Evolutionary conservation across 1,284 basidiomycete genomes (phyloP), one percentile per base, ranked within the genome.

Genomic region (Marasmius fiardii): DNA sequence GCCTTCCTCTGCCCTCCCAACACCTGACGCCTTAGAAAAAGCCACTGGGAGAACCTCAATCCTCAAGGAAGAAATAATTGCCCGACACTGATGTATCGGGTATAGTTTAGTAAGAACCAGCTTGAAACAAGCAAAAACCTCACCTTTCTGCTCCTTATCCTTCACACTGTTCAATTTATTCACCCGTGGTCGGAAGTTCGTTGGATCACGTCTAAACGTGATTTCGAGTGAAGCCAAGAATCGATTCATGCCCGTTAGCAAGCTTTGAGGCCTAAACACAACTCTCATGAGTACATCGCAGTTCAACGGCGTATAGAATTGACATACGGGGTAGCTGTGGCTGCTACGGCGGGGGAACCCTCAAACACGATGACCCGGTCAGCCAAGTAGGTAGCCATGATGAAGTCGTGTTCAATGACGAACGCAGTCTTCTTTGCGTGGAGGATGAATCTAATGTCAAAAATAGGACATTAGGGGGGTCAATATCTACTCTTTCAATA

Each of bases 331-430:
- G 91, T 90, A 16, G 93, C 93, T 31, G 86, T 94, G 12, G 94
- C 92, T 55, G 87, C 57, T 48, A 92, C 70, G 45, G 92, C 93
- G 7, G 94, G 94, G 64, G 84, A 72, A 51, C 94, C 95, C 68
- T 93, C 89, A 67, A 95, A 98, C 16, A 98, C 93, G 62, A 98
- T 96, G 65, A 98, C 95, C 59, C 95, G 90, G 70, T 98, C 95
- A 49, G 95, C 94, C 56, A 98, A 89, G 71, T 98, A 98, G 2
- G 95, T 96, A 3, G 95, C 93, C 90, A 93, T 93, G 75, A 95
- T 93, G 73, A 97, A 97, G 77, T 98, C 95, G 84, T 97, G 95
- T 80, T 97, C 95, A 66, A 97, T 96, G 64, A 98, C 82, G 71
- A 98, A 97, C 0, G 95, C 95, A 0, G 95, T 97, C 76, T 95